Conservation (phyloP, 192 early-diverging fungal species). For the Lunasporangiospora selenospora region DNA sequence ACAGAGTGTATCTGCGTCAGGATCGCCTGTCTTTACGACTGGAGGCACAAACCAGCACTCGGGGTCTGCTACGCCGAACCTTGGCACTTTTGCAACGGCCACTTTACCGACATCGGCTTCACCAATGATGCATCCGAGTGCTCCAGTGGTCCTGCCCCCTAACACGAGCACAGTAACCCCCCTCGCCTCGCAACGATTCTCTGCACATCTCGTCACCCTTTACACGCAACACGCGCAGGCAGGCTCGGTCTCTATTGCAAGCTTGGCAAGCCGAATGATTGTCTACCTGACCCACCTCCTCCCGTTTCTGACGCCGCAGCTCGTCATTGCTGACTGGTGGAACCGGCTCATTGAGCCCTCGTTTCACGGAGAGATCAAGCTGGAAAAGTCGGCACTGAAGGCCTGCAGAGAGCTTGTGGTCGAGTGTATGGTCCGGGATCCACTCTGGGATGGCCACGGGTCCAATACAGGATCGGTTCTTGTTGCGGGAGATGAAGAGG, state of each 20-base stretch:
- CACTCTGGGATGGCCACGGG: constrained; percentile 13
- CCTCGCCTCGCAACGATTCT: constrained; percentile 30
- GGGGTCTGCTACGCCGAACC: not conserved
- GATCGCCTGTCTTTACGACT: constrained; percentile 10
- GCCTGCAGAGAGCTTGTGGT: constrained; percentile 39
- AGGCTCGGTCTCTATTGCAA: constrained; percentile 15
- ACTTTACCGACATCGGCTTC: constrained; percentile 1
- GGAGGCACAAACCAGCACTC: not conserved
- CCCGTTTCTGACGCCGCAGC: constrained; percentile 43
- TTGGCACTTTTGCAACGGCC: not conserved
- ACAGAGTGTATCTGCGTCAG: constrained; percentile 14
- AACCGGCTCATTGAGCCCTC: constrained; percentile 39
- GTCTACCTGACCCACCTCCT: constrained; percentile 39
- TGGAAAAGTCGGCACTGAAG: constrained; percentile 36
- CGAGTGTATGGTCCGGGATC: constrained; percentile 39
- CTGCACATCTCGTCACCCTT: constrained; percentile 29
- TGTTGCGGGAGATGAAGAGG: constrained; percentile 39
- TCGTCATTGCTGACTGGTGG: constrained; percentile 49
- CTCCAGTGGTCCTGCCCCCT: constrained; percentile 1
- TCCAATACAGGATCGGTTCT: constrained; percentile 20
- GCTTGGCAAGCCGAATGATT: constrained; percentile 32
- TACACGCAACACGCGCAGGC: constrained; percentile 20
- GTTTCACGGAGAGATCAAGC: constrained; percentile 41
- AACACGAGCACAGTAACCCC: not conserved
- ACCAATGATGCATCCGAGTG: constrained; percentile 1